Conservation (phyloP, 1,139 yeast species). For the Yamadazyma triangularis region DNA sequence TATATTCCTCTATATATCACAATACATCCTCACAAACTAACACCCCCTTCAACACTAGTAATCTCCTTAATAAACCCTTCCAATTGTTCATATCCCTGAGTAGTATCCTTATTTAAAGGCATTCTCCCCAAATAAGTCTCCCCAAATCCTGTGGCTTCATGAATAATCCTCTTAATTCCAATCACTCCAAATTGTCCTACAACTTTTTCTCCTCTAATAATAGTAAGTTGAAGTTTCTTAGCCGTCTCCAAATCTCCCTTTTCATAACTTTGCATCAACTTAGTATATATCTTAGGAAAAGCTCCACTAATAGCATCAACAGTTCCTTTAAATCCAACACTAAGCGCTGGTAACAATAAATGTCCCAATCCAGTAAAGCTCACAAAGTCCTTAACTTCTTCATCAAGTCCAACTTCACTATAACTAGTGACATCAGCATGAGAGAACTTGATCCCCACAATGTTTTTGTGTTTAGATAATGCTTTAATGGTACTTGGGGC, state of each 20-base stretch:
- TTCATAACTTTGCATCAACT: constrained; percentile 15
- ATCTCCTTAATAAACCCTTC: constrained; percentile 8
- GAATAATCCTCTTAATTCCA: constrained; percentile 26
- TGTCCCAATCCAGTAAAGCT: constrained; percentile 23
- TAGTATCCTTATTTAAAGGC: constrained; percentile 23
- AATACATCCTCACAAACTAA: background rate
- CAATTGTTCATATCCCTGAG: constrained; percentile 11
- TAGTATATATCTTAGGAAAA: constrained; percentile 37
- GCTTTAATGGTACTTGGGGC: constrained; percentile 24
- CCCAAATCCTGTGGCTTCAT: constrained; percentile 34
- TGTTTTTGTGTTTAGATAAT: constrained; percentile 36
- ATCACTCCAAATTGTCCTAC: constrained; percentile 19
- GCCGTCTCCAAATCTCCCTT: constrained; percentile 15
- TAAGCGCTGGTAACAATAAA: constrained; percentile 19
- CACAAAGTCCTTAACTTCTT: constrained; percentile 22
- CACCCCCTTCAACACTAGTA: constrained; percentile 1
- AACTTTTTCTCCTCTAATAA: constrained; percentile 18
- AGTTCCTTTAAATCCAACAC: constrained; percentile 19
- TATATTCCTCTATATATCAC: background rate
- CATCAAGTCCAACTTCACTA: constrained; percentile 32
- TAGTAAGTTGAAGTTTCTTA: constrained; percentile 15
- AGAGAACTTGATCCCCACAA: constrained; percentile 46
- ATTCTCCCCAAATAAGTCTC: constrained; percentile 26
- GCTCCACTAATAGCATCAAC: constrained; percentile 33
- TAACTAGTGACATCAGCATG: constrained; percentile 28